Conservation (phyloP, 257 asterid species). For the Nicotiana noctiflora region DNA sequence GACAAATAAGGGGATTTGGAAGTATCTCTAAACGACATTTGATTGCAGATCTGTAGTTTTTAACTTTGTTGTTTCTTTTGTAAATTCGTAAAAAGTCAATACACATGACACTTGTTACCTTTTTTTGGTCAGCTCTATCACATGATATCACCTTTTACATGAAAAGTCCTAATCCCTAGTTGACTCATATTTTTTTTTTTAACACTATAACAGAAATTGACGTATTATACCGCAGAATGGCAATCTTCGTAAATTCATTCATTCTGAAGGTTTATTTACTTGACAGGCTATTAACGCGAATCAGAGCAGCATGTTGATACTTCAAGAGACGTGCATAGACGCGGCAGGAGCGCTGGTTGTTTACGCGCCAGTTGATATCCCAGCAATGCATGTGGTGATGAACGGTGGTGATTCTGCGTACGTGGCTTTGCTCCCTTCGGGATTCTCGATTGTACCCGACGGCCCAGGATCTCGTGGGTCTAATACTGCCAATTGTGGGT, state of each 20-base stretch:
- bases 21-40: slow-evolving; percentile 23
- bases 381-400: slow-evolving; percentile 90
- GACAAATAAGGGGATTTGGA: slow-evolving; percentile 38
- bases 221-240: slow-evolving; percentile 11
- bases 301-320: slow-evolving; percentile 85
- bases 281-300: slow-evolving; percentile 53
- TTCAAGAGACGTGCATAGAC: slow-evolving; percentile 81
- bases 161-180: slow-evolving; percentile 18
- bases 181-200: slow-evolving; percentile 21
- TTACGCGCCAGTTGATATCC: slow-evolving; percentile 97
- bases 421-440: slow-evolving; percentile 89
- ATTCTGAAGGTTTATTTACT: slow-evolving; percentile 10
- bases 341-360: slow-evolving; percentile 83
- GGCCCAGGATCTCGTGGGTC: slow-evolving; percentile 56
- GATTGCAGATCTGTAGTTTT: slow-evolving; percentile 6
- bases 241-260: neutral
- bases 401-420: slow-evolving; percentile 93
- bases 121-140: slow-evolving; percentile 27
- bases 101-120: slow-evolving; percentile 25
- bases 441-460: slow-evolving; percentile 80
- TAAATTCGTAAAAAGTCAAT: slow-evolving; percentile 39
- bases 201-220: slow-evolving; percentile 18
- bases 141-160: slow-evolving; percentile 13
- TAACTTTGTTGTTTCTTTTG: slow-evolving; percentile 17
- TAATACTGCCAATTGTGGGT: neutral